A percentile compares a stretch with the other conserved stretches of the same genome.
These are phyloP conservation scores for Gossypium stocksii DNA, from an alignment of 345 rosid species.

Conservation along the genomic window DNA sequence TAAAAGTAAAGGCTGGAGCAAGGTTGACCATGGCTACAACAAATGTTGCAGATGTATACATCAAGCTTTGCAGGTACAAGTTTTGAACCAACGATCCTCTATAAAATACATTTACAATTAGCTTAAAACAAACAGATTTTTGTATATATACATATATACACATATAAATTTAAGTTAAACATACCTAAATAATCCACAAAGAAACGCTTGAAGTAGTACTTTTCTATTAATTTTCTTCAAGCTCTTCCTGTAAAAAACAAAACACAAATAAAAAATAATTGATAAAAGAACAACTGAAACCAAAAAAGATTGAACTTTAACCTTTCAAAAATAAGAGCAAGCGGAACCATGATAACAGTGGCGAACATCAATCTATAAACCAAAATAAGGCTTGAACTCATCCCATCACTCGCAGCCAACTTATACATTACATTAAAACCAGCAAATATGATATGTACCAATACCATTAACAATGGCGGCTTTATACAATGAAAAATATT, in stretches of 20 bases:
- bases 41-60: constrained; percentile 48
- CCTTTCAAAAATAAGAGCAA: constrained; percentile 42
- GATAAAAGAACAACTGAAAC: not conserved
- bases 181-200: too few relatives aligned
- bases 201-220: too few relatives aligned
- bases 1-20: constrained; percentile 43
- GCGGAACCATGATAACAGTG: constrained; percentile 28
- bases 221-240: too few relatives aligned
- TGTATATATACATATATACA: too few relatives aligned
- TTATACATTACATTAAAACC: constrained; percentile 34
- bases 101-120: not conserved
- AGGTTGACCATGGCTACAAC: constrained; percentile 44
- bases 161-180: too few relatives aligned
- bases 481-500: not conserved
- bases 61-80: constrained; percentile 36
- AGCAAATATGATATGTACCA: constrained; percentile 28
- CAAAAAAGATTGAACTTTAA: not conserved
- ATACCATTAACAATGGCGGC: constrained; percentile 28
- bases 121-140: too few relatives aligned
- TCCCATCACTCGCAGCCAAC: constrained; percentile 33
- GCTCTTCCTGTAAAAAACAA: too few relatives aligned
- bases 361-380: constrained; percentile 41
- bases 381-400: constrained; percentile 32
- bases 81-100: constrained; percentile 36
- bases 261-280: not conserved